phyloP scores from a whole-genome alignment of 2,329 filamentous ascomycete species.

The Moelleriella libera region DNA sequence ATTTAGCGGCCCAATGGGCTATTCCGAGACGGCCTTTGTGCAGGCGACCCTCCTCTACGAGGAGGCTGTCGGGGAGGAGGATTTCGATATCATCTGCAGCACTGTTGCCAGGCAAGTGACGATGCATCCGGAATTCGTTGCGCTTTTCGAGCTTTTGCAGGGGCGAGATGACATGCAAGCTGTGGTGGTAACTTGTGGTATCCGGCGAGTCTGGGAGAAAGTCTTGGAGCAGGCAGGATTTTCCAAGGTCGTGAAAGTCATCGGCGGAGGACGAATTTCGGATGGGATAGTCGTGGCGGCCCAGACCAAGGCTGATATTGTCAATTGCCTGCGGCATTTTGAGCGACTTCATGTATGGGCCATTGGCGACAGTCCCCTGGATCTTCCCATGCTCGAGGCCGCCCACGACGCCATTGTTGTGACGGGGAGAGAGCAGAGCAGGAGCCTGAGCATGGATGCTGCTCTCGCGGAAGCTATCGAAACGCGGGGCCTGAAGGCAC shows the following conservation, averaged over 20 bases:
- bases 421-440: slow-evolving; percentile 27
- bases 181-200: slow-evolving; percentile 40
- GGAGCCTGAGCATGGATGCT: slow-evolving; percentile 39
- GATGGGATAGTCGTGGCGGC: slow-evolving; percentile 37
- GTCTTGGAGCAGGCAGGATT: slow-evolving; percentile 30
- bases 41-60: slow-evolving; percentile 40
- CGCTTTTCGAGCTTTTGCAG: slow-evolving; percentile 22
- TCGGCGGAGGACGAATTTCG: slow-evolving; percentile 34
- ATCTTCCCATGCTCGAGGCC: slow-evolving; percentile 39
- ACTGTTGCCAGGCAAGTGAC: slow-evolving; percentile 23
- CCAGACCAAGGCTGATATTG: slow-evolving; percentile 32
- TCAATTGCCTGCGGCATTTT: slow-evolving; percentile 20
- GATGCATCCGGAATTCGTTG: slow-evolving; percentile 32
- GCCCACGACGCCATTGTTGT: slow-evolving; percentile 42
- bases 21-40: slow-evolving; percentile 39
- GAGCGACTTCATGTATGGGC: slow-evolving; percentile 34
- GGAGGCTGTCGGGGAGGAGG: slow-evolving; percentile 18
- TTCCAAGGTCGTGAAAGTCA: slow-evolving; percentile 26
- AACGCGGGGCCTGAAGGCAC: slow-evolving; percentile 20
- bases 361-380: slow-evolving; percentile 46
- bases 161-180: slow-evolving; percentile 23
- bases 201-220: slow-evolving; percentile 38
- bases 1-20: slow-evolving; percentile 30
- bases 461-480: slow-evolving; percentile 27
- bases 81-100: slow-evolving; percentile 30